Evolutionary conservation across 1,139 yeast genomes (phyloP).

Genomic region (Debaryomyces sp.): DNA sequence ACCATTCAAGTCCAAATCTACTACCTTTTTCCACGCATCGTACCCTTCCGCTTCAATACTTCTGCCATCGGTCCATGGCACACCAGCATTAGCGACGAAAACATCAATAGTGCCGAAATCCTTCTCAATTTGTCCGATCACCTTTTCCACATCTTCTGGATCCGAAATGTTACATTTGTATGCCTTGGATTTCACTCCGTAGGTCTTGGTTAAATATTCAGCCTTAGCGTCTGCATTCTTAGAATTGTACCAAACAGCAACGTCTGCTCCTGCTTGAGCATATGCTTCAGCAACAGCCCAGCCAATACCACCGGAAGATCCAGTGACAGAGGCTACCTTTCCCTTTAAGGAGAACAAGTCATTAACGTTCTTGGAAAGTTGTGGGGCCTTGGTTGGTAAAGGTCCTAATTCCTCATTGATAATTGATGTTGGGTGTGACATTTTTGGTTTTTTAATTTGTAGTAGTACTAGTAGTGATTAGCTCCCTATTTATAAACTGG

Average conservation of each 20-base stretch:
- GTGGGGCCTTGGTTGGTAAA: slow-evolving; percentile 33
- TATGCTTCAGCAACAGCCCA: slow-evolving; percentile 80
- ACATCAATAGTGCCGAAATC: slow-evolving; percentile 82
- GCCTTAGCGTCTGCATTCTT: slow-evolving; percentile 65
- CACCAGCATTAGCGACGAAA: slow-evolving; percentile 90
- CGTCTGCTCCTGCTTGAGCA: slow-evolving; percentile 91
- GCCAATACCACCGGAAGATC: slow-evolving; percentile 87
- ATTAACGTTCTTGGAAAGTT: slow-evolving; percentile 33
- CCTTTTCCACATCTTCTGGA: slow-evolving; percentile 57
- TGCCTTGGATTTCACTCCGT: slow-evolving; percentile 69
- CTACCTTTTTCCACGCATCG: slow-evolving; percentile 64
- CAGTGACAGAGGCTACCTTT: slow-evolving; percentile 86
- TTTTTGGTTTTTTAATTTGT: not conserved
- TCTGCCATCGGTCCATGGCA: slow-evolving; percentile 81
- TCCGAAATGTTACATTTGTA: slow-evolving; percentile 72
- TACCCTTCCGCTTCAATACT: slow-evolving; percentile 57
- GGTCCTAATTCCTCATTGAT: slow-evolving; percentile 30
- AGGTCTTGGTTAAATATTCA: slow-evolving; percentile 55
- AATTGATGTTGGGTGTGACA: slow-evolving; percentile 14
- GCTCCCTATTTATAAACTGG: not conserved
- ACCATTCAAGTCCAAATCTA: slow-evolving; percentile 74
- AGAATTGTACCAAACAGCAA: slow-evolving; percentile 72
- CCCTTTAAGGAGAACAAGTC: slow-evolving; percentile 73
- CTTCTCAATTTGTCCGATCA: slow-evolving; percentile 57
- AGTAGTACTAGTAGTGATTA: not conserved